phyloP scores from a whole-genome alignment of 139 green algal species.

The Coccomyxa sp. region DNA sequence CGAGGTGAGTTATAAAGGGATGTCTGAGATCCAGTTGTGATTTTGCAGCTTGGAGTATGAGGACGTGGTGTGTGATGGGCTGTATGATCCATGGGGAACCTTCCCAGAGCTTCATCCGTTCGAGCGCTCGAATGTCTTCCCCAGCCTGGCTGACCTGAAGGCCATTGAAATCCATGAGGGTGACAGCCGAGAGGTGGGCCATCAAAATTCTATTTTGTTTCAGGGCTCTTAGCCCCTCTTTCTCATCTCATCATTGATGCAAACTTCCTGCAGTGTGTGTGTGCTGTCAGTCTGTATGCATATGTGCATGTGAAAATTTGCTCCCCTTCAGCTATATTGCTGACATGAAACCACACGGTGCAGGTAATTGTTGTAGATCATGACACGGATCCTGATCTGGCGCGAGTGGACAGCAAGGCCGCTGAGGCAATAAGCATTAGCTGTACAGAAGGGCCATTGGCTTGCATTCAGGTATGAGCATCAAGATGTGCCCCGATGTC shows the following conservation, averaged over 20 bases:
- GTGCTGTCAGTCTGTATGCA: background rate
- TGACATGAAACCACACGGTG: background rate
- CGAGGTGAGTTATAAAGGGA: too few species aligned
- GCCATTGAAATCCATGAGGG: constrained; percentile 6
- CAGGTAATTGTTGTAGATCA: constrained; percentile 53
- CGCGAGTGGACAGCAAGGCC: constrained; percentile 10
- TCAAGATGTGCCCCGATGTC: background rate
- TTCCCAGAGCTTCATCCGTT: constrained; percentile 32
- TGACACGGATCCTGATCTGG: constrained; percentile 28
- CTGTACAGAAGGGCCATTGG: constrained; percentile 1
- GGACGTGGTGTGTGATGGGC: constrained; percentile 40
- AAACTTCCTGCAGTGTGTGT: background rate
- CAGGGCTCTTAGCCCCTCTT: too few species aligned
- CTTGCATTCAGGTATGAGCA: constrained; percentile 10
- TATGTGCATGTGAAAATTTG: background rate
- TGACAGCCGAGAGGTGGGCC: constrained; percentile 34
- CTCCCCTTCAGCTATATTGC: background rate
- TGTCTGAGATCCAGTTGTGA: background rate
- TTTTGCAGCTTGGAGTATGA: constrained; percentile 33
- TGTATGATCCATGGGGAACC: constrained; percentile 48
- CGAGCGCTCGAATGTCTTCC: constrained; percentile 20
- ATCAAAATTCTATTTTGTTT: background rate
- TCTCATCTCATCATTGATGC: background rate
- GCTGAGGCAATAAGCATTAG: constrained; percentile 14
- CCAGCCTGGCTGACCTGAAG: constrained; percentile 31